phyloP scores from a whole-genome alignment of 495 filamentous ascomycete genomes.

The Tuber borchii region DNA sequence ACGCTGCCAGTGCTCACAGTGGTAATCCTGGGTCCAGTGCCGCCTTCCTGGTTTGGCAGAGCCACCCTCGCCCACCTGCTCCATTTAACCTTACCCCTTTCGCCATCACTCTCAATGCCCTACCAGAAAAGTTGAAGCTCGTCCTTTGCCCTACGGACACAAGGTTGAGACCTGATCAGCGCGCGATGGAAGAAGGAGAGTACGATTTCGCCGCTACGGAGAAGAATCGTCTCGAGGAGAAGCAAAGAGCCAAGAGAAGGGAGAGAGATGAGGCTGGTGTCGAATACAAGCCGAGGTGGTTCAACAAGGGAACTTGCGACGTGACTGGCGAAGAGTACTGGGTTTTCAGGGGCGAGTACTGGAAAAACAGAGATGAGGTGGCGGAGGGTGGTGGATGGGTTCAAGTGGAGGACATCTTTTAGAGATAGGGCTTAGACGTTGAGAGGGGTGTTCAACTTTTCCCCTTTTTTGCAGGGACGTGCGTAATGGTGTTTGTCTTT shows the following conservation, averaged over 20 bases:
- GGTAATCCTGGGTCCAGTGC: constrained; percentile 52
- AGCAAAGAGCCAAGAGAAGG: constrained; percentile 70
- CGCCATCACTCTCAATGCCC: constrained; percentile 83
- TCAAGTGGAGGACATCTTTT: constrained; percentile 64
- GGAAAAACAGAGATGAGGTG: constrained; percentile 59
- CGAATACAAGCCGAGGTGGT: constrained; percentile 81
- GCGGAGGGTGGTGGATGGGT: constrained; percentile 49
- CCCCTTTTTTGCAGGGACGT: neutral
- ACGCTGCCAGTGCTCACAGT: constrained; percentile 43
- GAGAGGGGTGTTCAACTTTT: neutral
- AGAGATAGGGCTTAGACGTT: constrained; percentile 7
- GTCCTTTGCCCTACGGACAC: constrained; percentile 88
- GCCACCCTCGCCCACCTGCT: constrained; percentile 67
- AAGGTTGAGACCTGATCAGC: constrained; percentile 80
- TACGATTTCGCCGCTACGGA: constrained; percentile 88
- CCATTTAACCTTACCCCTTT: constrained; percentile 98
- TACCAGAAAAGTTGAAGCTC: constrained; percentile 65
- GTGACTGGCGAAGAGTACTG: constrained; percentile 87
- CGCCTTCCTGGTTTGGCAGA: constrained; percentile 90
- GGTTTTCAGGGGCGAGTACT: constrained; percentile 82
- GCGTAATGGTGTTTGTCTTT: neutral
- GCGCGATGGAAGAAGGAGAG: constrained; percentile 97
- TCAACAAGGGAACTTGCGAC: constrained; percentile 61
- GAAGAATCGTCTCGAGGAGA: constrained; percentile 94
- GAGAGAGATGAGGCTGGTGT: constrained; percentile 68